phyloP scores from a whole-genome alignment of 225 moss, liverwort and hornwort species.

The Bryoerythrophyllum caledonicum region DNA sequence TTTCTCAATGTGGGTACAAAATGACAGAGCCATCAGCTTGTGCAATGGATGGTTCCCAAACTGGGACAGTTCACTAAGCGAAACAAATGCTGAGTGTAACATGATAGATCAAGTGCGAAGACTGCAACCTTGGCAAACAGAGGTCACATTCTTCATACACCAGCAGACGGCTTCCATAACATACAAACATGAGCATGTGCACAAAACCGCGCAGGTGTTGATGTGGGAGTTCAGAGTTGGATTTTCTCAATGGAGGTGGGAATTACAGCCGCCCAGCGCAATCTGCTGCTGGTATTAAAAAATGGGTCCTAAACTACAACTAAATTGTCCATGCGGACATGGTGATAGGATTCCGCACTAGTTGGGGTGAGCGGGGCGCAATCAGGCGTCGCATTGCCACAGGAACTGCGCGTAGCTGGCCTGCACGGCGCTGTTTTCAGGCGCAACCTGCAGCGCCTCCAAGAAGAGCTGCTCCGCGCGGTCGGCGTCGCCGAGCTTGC shows the following conservation, averaged over 20 bases:
- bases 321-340: neutral
- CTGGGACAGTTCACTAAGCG: no score
- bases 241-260: neutral
- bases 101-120: no score
- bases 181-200: neutral
- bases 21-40: no score
- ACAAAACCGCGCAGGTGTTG: neutral
- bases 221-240: no score
- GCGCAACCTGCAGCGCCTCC: slow-evolving; percentile 19
- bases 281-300: neutral
- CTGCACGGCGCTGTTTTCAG: slow-evolving; percentile 10
- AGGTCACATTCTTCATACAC: neutral
- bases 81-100: no score
- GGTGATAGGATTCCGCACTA: no score
- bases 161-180: neutral
- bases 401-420: slow-evolving; percentile 35
- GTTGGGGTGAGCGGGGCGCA: no score
- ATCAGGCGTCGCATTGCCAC: slow-evolving; percentile 33
- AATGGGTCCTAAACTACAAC: neutral
- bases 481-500: slow-evolving; percentile 7
- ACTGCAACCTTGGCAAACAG: no score
- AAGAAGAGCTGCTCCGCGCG: slow-evolving; percentile 25
- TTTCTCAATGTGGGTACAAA: neutral
- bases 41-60: no score
- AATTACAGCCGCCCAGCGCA: slow-evolving; percentile 6